phyloP scores from a whole-genome alignment of 495 filamentous ascomycete genomes.

The Glonium stellatum region DNA sequence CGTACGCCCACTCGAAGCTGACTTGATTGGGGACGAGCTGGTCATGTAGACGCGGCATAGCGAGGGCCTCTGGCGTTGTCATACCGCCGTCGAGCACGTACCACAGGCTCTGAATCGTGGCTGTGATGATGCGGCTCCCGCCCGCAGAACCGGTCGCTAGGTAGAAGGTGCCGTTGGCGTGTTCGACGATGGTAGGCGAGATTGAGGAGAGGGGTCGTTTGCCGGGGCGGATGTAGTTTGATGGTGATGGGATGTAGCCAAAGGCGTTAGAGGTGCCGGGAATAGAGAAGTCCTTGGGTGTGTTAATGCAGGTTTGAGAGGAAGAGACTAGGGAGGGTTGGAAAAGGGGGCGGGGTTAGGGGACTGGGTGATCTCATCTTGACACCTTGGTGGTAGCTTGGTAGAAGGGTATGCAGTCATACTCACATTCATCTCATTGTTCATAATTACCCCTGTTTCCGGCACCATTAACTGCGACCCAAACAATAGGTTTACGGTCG shows the following conservation, averaged over 20 bases:
- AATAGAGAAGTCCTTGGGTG: constrained; percentile 58
- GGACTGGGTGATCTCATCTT: too few relatives aligned
- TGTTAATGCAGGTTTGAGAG: background rate
- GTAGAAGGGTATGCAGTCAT: background rate
- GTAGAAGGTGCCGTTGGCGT: constrained; percentile 55
- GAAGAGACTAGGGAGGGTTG: background rate
- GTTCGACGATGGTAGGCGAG: constrained; percentile 67
- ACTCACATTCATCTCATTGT: constrained; percentile 76
- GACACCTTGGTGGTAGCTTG: too few relatives aligned
- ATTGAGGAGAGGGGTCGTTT: constrained; percentile 80
- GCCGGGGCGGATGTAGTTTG: constrained; percentile 73
- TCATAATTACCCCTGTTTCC: constrained; percentile 80
- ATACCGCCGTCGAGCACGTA: constrained; percentile 61
- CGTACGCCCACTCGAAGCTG: constrained; percentile 63
- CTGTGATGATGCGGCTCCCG: constrained; percentile 81
- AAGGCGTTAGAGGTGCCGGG: constrained; percentile 70
- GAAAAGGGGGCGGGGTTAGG: too few relatives aligned
- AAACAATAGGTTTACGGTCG: constrained; percentile 81
- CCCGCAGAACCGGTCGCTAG: constrained; percentile 72
- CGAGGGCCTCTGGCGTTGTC: constrained; percentile 54
- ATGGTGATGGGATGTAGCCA: constrained; percentile 68
- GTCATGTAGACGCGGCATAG: constrained; percentile 67
- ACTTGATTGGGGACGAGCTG: constrained; percentile 69
- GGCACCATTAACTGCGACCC: constrained; percentile 72
- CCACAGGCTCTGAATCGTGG: constrained; percentile 69